A percentile compares a stretch with the other conserved stretches of the same genome.
phyloP scores from a whole-genome alignment of 352 stramenopile species.

The Elongisporangium prolatum region DNA sequence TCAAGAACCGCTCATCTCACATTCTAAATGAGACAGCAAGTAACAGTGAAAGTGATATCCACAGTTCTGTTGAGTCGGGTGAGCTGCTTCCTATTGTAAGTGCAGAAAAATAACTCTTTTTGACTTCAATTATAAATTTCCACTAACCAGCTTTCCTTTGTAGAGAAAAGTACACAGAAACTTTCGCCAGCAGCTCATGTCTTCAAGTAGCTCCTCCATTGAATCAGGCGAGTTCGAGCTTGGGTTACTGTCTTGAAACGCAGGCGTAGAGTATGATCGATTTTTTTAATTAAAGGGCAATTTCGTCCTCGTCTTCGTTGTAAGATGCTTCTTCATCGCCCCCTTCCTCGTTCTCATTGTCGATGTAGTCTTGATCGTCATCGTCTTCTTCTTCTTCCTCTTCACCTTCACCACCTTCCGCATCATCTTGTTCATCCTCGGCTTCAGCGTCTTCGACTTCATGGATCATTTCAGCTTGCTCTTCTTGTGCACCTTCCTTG shows the following conservation, averaged over 20 bases:
- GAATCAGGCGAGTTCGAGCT: conserved; percentile 35
- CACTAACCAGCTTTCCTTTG: background rate
- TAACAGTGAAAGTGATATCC: conserved; percentile 7
- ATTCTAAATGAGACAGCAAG: conserved; percentile 3
- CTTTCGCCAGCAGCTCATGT: conserved; percentile 13
- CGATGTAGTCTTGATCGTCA: background rate
- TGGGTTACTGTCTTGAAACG: conserved; percentile 2
- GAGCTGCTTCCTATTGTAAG: conserved; percentile 38
- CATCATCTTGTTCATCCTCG: background rate
- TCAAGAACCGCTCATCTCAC: conserved; percentile 17
- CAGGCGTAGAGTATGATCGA: too few relatives aligned
- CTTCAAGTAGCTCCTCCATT: conserved; percentile 20
- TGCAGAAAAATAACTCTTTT: conserved; percentile 1
- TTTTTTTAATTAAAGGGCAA: too few relatives aligned
- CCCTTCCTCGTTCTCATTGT: background rate
- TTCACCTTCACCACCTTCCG: too few relatives aligned
- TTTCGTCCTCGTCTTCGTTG: too few relatives aligned
- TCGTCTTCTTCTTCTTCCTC: conserved; percentile 8
- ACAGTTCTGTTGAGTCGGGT: conserved; percentile 47
- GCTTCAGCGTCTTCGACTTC: conserved; percentile 5
- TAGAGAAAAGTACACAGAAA: conserved; percentile 11
- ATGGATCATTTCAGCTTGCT: background rate
- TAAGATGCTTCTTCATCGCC: too few relatives aligned
- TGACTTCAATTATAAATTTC: background rate
- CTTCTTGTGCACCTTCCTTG: background rate